phyloP scores from a whole-genome alignment of 1,284 basidiomycete species.

The Phellopilus nigrolimitatus region DNA sequence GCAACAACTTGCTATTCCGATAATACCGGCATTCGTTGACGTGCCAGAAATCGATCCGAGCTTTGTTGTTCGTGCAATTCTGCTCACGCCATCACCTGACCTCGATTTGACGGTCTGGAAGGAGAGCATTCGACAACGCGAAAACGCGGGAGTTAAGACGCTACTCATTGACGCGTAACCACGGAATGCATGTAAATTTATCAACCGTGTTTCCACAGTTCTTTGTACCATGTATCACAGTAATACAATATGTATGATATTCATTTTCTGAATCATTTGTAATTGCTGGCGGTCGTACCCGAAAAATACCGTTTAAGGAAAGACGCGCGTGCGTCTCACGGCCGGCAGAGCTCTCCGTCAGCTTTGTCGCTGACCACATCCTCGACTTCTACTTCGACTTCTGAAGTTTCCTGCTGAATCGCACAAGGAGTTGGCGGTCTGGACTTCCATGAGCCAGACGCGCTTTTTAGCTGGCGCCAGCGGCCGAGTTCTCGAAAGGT shows the following conservation, averaged over 20 bases:
- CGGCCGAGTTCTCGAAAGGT: slow-evolving; percentile 14
- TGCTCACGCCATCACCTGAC: slow-evolving; percentile 14
- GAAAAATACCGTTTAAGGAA: background rate
- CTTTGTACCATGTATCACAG: background rate
- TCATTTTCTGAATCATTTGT: background rate
- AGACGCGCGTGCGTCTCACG: background rate
- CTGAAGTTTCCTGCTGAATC: background rate
- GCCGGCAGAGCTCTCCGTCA: background rate
- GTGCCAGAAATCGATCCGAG: slow-evolving; percentile 9
- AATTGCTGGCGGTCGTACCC: background rate
- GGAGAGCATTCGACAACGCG: slow-evolving; percentile 5
- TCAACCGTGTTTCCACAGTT: background rate
- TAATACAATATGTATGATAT: background rate
- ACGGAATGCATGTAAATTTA: background rate
- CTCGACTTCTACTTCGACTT: background rate
- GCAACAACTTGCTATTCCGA: slow-evolving; percentile 8
- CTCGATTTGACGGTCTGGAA: slow-evolving; percentile 13
- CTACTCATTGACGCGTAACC: background rate
- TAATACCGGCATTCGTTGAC: slow-evolving; percentile 13
- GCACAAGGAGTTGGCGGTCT: background rate
- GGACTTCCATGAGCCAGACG: slow-evolving; percentile 13
- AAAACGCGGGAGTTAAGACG: background rate
- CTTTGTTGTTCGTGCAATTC: slow-evolving; percentile 12
- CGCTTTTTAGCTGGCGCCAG: slow-evolving; percentile 12
- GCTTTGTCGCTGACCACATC: background rate